Base-by-base conservation (phyloP, 1,284 basidiomycete genomes). In the Rhodotorula sp. region DNA sequence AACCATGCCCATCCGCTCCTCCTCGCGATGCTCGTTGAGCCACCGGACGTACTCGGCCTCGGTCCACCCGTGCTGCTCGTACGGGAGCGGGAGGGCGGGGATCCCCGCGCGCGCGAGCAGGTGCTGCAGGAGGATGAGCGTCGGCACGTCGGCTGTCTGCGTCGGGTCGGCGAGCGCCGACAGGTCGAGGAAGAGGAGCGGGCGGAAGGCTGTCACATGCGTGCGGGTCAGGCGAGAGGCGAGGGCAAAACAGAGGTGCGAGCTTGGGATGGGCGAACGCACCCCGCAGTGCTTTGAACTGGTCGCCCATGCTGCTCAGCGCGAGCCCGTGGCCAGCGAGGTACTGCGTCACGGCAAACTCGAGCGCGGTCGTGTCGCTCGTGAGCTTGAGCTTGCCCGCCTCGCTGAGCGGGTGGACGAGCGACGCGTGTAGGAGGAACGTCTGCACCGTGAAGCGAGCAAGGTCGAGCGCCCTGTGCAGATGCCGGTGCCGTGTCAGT, bases 341-440 rank as follows among this genome's bases (percentile, higher is more conserved):
- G 32, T 81, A 74, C 69, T 80, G 79, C 21, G 75, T 73, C 22
- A 81, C 62, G 12, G 90, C 88, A 81, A 97, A 96, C 82, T 98
- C 96, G 64, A 98, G 86, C 81, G 94, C 91, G 0, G 95, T 91
- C 92, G 97, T 95, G 81, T 98, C 95, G 64, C 89, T 91, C 66
- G 93, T 92, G 71, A 98, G 85, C 81, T 94, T 92, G 48, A 98
- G 85, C 80, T 95, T 95, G 3, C 93, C 91, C 70, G 87, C 87
- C 83, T 98, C 95, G 22, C 91, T 89, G 8, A 97, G 85, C 0
- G 93, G 93, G 76, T 88, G 88, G 21, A 90, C 90, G 66, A 97
- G 91, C 27, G 91, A 93, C 21, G 91, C 90, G 79, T 98, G 92
- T 61, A 97, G 81, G 17, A 97, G 87, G 82, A 97, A 98, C 2